These are phyloP conservation scores for Gamsiella multidivaricata DNA, from an alignment of 192 early-diverging fungal species.

Conservation along the genomic window DNA sequence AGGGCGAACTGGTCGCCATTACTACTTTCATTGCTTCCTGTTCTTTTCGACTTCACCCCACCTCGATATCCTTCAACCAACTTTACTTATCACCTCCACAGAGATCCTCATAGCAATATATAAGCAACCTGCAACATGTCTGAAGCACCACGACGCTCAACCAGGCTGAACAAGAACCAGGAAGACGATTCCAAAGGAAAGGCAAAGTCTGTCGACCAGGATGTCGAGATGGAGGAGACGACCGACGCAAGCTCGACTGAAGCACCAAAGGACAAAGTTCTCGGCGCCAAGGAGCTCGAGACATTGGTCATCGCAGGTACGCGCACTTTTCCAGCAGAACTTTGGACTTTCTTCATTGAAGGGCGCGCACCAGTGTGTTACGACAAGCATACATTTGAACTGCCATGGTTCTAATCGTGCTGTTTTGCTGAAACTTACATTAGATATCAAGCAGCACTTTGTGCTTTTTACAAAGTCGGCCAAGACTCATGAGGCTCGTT, in stretches of 20 bases:
- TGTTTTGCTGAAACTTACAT: no score
- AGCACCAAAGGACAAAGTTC: slow-evolving; percentile 32
- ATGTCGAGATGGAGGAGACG: slow-evolving; percentile 47
- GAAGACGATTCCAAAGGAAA: slow-evolving; percentile 48
- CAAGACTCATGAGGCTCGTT: slow-evolving; percentile 86
- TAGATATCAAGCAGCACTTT: slow-evolving; percentile 92
- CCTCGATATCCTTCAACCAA: neutral
- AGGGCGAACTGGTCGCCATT: no score
- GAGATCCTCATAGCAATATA: no score
- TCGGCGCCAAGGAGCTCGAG: slow-evolving; percentile 45
- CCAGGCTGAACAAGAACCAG: slow-evolving; percentile 49
- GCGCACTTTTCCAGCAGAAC: neutral
- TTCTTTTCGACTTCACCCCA: no score
- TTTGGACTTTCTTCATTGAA: neutral
- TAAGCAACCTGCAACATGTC: slow-evolving; percentile 24
- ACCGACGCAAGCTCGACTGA: slow-evolving; percentile 10
- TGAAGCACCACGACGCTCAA: slow-evolving; percentile 53
- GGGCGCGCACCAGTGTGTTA: neutral
- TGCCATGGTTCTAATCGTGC: neutral
- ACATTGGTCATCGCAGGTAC: slow-evolving; percentile 47
- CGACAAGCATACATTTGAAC: neutral
- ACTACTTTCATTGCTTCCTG: no score
- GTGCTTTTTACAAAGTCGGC: slow-evolving; percentile 86
- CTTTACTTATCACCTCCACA: neutral
- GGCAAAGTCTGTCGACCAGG: slow-evolving; percentile 47